These are phyloP conservation scores for Takashimella koratensis DNA, from an alignment of 1,284 basidiomycete genomes.

Conservation along the genomic window DNA sequence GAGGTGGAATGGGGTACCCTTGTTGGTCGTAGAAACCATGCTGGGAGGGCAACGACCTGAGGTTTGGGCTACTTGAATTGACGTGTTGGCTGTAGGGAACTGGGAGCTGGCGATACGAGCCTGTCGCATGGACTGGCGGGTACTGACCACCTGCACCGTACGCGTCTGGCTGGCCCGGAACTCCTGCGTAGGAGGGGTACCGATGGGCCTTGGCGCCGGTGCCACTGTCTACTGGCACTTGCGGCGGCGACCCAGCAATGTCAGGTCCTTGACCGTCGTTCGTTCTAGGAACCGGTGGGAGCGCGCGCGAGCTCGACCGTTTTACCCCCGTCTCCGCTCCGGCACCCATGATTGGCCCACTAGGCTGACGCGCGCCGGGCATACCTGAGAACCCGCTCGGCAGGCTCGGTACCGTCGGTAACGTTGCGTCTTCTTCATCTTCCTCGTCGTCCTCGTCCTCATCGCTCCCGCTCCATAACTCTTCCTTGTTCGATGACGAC, in stretches of 20 bases:
- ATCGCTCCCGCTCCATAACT: constrained; percentile 50
- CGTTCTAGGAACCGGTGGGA: constrained; percentile 20
- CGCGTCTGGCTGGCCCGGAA: no score
- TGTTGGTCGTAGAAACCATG: constrained; percentile 4
- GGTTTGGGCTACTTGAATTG: neutral
- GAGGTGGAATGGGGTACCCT: constrained; percentile 6
- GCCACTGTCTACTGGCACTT: neutral
- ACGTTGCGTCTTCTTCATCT: constrained; percentile 49
- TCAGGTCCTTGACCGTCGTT: neutral
- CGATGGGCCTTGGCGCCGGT: no score
- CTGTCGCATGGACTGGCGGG: neutral
- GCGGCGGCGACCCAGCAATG: neutral
- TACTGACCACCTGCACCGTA: neutral
- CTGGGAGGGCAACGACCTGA: neutral
- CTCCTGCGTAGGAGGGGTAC: neutral
- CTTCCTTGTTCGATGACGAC: constrained; percentile 9
- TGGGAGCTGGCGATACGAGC: neutral
- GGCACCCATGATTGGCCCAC: neutral
- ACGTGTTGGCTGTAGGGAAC: neutral
- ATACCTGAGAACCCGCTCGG: neutral
- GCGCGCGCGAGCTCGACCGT: constrained; percentile 17
- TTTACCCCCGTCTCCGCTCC: neutral
- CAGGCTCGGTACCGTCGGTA: neutral
- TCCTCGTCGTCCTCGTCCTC: constrained; percentile 72
- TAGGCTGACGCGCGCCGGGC: no score